Conservation (phyloP, 1,284 basidiomycete genomes). For the Taiwanofungus camphoratus region DNA sequence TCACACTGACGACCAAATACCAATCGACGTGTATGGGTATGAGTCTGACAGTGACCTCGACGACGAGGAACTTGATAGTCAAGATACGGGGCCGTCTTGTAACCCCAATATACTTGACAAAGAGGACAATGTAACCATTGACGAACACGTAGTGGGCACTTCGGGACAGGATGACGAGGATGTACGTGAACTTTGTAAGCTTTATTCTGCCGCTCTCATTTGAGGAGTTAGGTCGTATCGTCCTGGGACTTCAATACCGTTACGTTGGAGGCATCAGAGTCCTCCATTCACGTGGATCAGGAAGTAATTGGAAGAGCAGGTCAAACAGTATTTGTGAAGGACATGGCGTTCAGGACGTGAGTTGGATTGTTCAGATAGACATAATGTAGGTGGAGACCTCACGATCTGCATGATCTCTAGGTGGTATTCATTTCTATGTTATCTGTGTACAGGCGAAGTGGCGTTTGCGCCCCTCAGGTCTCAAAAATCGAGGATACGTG, state of each 20-base stretch:
- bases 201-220: too few species aligned
- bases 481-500: neutral
- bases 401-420: too few species aligned
- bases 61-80: constrained; percentile 2
- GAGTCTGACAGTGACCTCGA: constrained; percentile 13
- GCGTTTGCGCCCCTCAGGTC: constrained; percentile 17
- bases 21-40: constrained; percentile 7
- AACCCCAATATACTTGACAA: too few species aligned
- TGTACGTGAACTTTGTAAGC: too few species aligned
- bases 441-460: constrained; percentile 15
- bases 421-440: constrained; percentile 17
- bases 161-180: too few species aligned
- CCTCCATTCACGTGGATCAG: too few species aligned
- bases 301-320: neutral
- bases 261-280: too few species aligned
- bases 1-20: neutral
- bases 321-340: constrained; percentile 12
- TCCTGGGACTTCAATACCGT: too few species aligned
- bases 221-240: too few species aligned
- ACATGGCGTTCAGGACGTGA: constrained; percentile 19
- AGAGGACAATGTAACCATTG: too few species aligned
- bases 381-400: neutral
- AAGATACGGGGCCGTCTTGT: too few species aligned
- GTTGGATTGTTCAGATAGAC: neutral
- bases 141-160: too few species aligned